A percentile compares a stretch with the other conserved stretches of the same genome.
These are phyloP conservation scores for Bipolaris zeicola DNA, from an alignment of 2,329 filamentous ascomycete species.

Conservation along the genomic window DNA sequence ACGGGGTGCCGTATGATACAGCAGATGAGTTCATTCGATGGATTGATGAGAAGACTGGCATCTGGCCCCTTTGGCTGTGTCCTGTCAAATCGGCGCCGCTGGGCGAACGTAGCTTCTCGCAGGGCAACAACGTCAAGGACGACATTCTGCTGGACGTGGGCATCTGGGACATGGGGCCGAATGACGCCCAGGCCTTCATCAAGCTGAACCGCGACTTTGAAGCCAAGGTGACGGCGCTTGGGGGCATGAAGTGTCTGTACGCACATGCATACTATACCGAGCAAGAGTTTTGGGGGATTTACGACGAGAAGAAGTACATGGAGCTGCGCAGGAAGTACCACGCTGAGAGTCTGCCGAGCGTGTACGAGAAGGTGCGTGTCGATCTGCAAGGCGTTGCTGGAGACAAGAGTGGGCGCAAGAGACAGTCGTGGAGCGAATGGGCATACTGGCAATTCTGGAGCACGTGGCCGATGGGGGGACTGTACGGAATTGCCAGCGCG, in stretches of 20 bases:
- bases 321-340: slow-evolving; percentile 66
- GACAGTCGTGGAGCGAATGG: slow-evolving; percentile 38
- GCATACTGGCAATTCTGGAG: slow-evolving; percentile 35
- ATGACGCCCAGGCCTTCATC: slow-evolving; percentile 63
- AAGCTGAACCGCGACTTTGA: slow-evolving; percentile 74
- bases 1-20: slow-evolving; percentile 61
- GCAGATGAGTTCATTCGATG: slow-evolving; percentile 61
- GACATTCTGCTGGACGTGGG: slow-evolving; percentile 53
- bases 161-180: slow-evolving; percentile 80
- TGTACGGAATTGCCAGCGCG: slow-evolving; percentile 49
- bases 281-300: slow-evolving; percentile 71
- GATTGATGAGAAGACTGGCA: slow-evolving; percentile 54
- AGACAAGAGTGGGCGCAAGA: slow-evolving; percentile 7
- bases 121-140: slow-evolving; percentile 37
- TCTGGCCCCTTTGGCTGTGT: slow-evolving; percentile 66
- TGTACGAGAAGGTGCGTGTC: slow-evolving; percentile 69
- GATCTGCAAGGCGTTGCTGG: slow-evolving; percentile 48
- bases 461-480: slow-evolving; percentile 46
- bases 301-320: slow-evolving; percentile 67
- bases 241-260: slow-evolving; percentile 87
- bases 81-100: slow-evolving; percentile 49
- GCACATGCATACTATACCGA: slow-evolving; percentile 83
- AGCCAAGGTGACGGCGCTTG: slow-evolving; percentile 68
- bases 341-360: slow-evolving; percentile 66
- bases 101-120: slow-evolving; percentile 37